Base-by-base conservation (phyloP, 768 basidiomycete species). In the Russula virescens region DNA sequence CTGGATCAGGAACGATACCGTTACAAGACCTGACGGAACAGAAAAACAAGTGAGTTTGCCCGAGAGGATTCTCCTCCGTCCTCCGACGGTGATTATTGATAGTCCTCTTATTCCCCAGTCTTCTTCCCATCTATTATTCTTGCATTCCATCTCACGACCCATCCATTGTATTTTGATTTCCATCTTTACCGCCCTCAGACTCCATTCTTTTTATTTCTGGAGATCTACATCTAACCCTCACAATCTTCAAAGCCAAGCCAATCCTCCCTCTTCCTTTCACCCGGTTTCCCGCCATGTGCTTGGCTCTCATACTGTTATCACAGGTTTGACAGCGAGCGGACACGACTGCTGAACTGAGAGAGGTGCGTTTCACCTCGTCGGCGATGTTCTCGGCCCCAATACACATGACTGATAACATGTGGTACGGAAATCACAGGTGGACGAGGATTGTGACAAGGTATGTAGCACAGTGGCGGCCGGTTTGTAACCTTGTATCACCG, bases 21-120 rank as follows among this genome's bases (percentile, higher is more conserved):
- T 83, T 93, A 18, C 87, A 92, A 74, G 90, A 92, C 70, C 77
- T 93, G 49, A 83, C 82, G 58, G 90, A 91, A 72, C 91, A 93
- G 76, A 87, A 87, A 73, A 91, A 92, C 72, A 87, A 88, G 90
- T 91, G 70, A 49, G 83, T 75, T 31, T 35, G n/a, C 84, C 21
- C 82, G 79, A 55, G 87, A 86, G 70, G 83, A 83, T 67, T 87
- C 86, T 9, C 86, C 73, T 54, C 72, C 74, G 18, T 73, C 72
- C 2, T 74, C 75, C 57, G 75, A 75, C 55, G 68, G 64, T 57
- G 73, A 68, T n/a, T 75, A 64, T 62, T 75, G 69, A 73, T 65
- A 66, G 59, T 61, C 51, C 34, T 55, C 63, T 63, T 62, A 50
- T 28, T 59, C 62, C 63, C 67, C 58, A 61, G 65, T 67, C 56